Conservation (phyloP, 192 early-diverging fungal genomes). For the Diversispora eburnea region DNA sequence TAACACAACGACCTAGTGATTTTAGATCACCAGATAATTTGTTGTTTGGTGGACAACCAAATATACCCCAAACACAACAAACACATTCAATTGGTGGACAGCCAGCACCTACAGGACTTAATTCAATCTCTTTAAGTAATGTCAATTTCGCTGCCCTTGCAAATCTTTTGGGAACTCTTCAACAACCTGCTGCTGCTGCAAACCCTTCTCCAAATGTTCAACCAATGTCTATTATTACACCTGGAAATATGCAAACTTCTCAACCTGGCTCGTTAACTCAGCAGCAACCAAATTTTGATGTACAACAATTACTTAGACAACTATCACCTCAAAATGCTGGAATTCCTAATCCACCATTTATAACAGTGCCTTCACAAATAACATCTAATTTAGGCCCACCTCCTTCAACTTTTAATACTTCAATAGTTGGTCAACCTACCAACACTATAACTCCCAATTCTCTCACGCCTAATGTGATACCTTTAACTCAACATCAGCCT, state of each 20-base stretch:
- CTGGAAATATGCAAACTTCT: constrained; percentile 2
- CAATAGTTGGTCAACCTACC: constrained; percentile 16
- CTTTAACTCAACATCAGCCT: constrained; percentile 20
- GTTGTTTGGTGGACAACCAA: constrained; percentile 22
- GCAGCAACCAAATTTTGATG: constrained; percentile 31
- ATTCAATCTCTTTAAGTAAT: constrained; percentile 24
- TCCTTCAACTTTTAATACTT: constrained; percentile 6
- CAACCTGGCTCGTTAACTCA: constrained; percentile 24
- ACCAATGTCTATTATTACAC: constrained; percentile 12
- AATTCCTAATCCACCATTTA: constrained; percentile 18
- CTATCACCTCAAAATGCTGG: constrained; percentile 26
- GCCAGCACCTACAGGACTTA: constrained; percentile 3
- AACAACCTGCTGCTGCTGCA: constrained; percentile 14
- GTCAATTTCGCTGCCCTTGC: constrained; percentile 32
- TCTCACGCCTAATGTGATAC: not conserved
- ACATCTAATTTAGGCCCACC: constrained; percentile 22
- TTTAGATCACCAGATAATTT: constrained; percentile 19
- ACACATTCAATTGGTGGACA: not conserved
- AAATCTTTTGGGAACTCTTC: constrained; percentile 27
- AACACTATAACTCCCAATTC: constrained; percentile 11
- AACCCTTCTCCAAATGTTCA: constrained; percentile 9
- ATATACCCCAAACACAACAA: constrained; percentile 6
- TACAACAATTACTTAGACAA: constrained; percentile 30
- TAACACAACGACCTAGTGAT: constrained; percentile 4
- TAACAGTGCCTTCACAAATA: constrained; percentile 4